phyloP scores from a whole-genome alignment of 1,284 basidiomycete species.

The Schizopora paradoxa region DNA sequence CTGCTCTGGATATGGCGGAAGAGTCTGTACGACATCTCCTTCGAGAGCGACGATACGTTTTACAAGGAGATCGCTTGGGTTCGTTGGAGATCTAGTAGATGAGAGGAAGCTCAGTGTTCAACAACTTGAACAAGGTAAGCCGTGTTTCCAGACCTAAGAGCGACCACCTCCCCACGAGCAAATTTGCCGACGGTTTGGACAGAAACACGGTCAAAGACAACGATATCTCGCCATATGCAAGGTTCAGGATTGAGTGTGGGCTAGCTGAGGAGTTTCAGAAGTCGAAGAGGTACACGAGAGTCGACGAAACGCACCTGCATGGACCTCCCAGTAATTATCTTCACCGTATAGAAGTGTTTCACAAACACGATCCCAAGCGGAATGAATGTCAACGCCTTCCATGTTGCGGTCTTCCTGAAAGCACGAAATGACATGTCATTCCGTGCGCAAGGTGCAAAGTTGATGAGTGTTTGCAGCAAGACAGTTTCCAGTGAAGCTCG shows the following conservation, averaged over 20 bases:
- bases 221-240: slow-evolving; percentile 55
- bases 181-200: slow-evolving; percentile 34
- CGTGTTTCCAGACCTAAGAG: slow-evolving; percentile 53
- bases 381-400: slow-evolving; percentile 46
- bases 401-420: slow-evolving; percentile 3
- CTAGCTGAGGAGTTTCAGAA: slow-evolving; percentile 38
- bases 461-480: too few relatives aligned
- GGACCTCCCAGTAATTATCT: slow-evolving; percentile 56
- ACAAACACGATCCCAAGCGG: slow-evolving; percentile 47
- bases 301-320: slow-evolving; percentile 57
- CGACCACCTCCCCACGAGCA: slow-evolving; percentile 60
- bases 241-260: slow-evolving; percentile 72
- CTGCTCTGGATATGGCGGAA: slow-evolving; percentile 63
- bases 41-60: slow-evolving; percentile 65
- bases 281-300: not conserved
- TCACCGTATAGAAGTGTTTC: slow-evolving; percentile 48
- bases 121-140: not conserved
- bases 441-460: too few relatives aligned
- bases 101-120: not conserved
- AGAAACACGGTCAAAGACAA: slow-evolving; percentile 53
- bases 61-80: slow-evolving; percentile 49
- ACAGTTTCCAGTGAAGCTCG: too few relatives aligned
- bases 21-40: slow-evolving; percentile 56
- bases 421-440: too few relatives aligned
- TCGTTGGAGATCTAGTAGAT: slow-evolving; percentile 49